Evolutionary conservation across 2,329 filamentous ascomycete genomes (phyloP).

Genomic region (Didymella sp.): DNA sequence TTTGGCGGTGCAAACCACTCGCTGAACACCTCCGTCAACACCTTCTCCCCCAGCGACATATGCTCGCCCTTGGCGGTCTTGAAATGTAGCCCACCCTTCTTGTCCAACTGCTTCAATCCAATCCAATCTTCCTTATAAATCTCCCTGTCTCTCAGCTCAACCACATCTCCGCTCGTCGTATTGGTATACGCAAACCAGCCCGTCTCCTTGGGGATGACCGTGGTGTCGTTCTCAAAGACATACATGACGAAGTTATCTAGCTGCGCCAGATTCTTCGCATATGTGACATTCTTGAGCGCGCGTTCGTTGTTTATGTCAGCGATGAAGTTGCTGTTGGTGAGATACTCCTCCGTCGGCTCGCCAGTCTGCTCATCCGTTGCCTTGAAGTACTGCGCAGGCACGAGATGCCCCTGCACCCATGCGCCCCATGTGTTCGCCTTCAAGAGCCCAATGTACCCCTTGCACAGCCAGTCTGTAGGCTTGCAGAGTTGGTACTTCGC

Average conservation of each 20-base stretch:
- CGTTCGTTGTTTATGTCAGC: conserved; percentile 98
- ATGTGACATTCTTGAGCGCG: conserved; percentile 72
- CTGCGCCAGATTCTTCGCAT: conserved; percentile 71
- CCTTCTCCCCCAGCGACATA: conserved; percentile 76
- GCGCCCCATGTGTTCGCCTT: conserved; percentile 79
- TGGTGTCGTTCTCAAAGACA: conserved; percentile 84
- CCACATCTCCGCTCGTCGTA: conserved; percentile 66
- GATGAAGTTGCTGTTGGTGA: conserved; percentile 83
- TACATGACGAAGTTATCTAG: conserved; percentile 87
- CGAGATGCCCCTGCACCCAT: conserved; percentile 78
- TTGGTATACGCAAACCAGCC: conserved; percentile 87
- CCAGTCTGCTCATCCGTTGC: conserved; percentile 67
- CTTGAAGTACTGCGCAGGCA: conserved; percentile 95
- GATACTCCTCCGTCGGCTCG: conserved; percentile 65
- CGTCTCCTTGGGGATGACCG: conserved; percentile 88
- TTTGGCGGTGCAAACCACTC: conserved; percentile 66
- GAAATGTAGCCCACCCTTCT: conserved; percentile 80
- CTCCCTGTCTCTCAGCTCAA: conserved; percentile 69
- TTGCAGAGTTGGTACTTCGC: conserved; percentile 78
- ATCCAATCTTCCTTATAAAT: conserved; percentile 95
- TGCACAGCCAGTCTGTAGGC: conserved; percentile 78
- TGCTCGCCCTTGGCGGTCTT: conserved; percentile 76
- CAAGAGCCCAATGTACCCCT: conserved; percentile 77
- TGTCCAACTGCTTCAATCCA: conserved; percentile 78
- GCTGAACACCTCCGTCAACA: conserved; percentile 70